Conservation (phyloP, 345 rosid species). For the Erucastrum elatum region DNA sequence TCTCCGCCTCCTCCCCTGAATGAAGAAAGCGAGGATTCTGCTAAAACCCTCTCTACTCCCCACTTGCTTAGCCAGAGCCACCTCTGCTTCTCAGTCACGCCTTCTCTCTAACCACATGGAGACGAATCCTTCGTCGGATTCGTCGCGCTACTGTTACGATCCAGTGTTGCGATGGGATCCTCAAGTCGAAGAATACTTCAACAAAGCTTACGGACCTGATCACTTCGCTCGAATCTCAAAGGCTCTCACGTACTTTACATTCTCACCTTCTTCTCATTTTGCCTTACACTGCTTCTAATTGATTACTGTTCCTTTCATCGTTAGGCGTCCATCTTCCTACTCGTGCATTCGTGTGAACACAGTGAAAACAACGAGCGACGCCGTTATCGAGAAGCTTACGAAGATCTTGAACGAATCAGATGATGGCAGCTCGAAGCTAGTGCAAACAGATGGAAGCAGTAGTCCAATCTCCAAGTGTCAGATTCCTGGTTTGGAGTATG, state of each 20-base stretch:
- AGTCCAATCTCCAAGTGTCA: not conserved
- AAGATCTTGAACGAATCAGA: constrained; percentile 42
- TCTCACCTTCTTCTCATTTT: not conserved
- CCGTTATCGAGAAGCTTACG: constrained; percentile 65
- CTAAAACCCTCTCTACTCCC: constrained; percentile 38
- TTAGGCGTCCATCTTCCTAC: constrained; percentile 81
- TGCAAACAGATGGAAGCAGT: constrained; percentile 32
- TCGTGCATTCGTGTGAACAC: constrained; percentile 89
- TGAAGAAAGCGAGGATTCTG: constrained; percentile 62
- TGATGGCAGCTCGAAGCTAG: constrained; percentile 27
- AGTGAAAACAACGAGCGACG: constrained; percentile 64
- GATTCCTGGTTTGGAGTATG: not conserved
- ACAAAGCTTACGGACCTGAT: constrained; percentile 70
- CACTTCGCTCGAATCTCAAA: constrained; percentile 76
- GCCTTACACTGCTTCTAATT: not conserved
- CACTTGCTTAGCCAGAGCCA: not conserved
- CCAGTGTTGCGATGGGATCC: constrained; percentile 82
- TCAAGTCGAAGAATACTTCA: constrained; percentile 77
- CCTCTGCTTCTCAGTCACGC: not conserved
- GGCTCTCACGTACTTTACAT: constrained; percentile 61
- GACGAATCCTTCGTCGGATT: constrained; percentile 56
- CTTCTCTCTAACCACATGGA: not conserved
- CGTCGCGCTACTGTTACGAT: constrained; percentile 73
- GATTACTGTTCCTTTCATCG: not conserved
- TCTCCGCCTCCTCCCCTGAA: constrained; percentile 29